Evolutionary conservation across 1,284 basidiomycete species (phyloP), one percentile per base, ranked within the genome.

Genomic region (Apiotrichum akiyoshidainum): DNA sequence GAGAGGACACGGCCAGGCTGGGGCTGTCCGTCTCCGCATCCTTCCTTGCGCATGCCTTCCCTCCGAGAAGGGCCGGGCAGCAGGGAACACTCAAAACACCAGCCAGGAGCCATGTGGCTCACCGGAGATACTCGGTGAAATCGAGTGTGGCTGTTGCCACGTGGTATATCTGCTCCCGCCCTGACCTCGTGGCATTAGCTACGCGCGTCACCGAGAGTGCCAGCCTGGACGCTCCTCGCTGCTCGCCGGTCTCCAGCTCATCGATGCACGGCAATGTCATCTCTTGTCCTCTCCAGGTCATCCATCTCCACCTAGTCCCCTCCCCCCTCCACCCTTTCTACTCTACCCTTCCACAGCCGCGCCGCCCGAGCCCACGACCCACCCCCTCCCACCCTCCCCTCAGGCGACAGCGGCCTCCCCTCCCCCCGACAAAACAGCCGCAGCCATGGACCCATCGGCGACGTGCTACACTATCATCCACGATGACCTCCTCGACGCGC

Each of bases 381-480:
- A 14, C n/a, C 26, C 26, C 26, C 26, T 31, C 26, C 26, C 26
- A 31, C 26, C 26, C 26, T 4, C 7, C 3, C 26, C 26, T 31
- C 7, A 31, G 26, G 26, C 26, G 26, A 31, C 26, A 19, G 26
- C 45, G 45, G 21, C 45, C 22, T 46, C 33, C 50, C n/a, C 44
- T 39, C 31, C 52, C 52, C 42, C 41, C 10, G 35, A 55, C 54
- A 49, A 34, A 21, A 56, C 45, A 52, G 37, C 53, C 53, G 54
- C 56, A 72, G 72, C 49, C 58, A 78, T 78, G 77, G 74, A 75
- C 64, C 65, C 73, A 31, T 73, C 72, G 46, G 62, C 76, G 44
- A 74, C 85, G 69, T 93, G 90, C 78, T 91, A 92, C 76, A 92
- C 91, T 22, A 82, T 94, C 68, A 85, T 94, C 57, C 90, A 93